These are phyloP conservation scores for Candida sp. DNA, from an alignment of 1,139 yeast species.

Conservation along the genomic window DNA sequence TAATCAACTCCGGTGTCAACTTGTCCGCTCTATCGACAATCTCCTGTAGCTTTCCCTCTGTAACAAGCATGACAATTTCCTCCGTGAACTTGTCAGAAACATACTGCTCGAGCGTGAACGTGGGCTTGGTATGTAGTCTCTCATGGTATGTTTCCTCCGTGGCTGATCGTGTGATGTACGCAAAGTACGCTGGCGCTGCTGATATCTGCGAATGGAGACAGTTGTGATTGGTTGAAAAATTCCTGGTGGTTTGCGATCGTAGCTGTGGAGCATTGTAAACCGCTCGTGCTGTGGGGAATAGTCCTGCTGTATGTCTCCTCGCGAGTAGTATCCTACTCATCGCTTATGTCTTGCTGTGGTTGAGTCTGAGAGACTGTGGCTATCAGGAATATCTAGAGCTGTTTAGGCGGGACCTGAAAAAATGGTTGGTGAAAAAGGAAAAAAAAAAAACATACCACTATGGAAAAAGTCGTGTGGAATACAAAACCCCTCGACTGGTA, in stretches of 20 bases:
- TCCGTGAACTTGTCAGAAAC: background rate
- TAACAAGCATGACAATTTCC: background rate
- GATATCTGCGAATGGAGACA: background rate
- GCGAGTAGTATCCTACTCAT: background rate
- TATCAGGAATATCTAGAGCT: too few species aligned
- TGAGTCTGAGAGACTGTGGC: too few species aligned
- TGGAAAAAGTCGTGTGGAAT: background rate
- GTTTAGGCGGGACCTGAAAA: background rate
- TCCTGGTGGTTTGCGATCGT: background rate
- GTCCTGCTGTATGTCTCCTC: background rate
- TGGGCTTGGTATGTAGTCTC: background rate
- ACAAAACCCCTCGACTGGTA: background rate
- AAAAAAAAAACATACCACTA: background rate
- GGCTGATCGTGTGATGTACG: background rate
- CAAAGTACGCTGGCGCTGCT: background rate
- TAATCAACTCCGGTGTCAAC: conserved; percentile 1
- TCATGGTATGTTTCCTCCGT: background rate
- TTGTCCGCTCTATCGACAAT: background rate
- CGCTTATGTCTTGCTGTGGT: too few species aligned
- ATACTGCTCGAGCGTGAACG: background rate
- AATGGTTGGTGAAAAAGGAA: background rate
- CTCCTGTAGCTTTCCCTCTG: background rate
- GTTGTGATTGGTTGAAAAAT: conserved; percentile 1
- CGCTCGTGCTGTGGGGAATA: background rate
- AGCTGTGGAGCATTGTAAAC: background rate